These are phyloP conservation scores for Musa balbisiana DNA, from an alignment of 202 grass and related monocot genomes.

Conservation along the genomic window DNA sequence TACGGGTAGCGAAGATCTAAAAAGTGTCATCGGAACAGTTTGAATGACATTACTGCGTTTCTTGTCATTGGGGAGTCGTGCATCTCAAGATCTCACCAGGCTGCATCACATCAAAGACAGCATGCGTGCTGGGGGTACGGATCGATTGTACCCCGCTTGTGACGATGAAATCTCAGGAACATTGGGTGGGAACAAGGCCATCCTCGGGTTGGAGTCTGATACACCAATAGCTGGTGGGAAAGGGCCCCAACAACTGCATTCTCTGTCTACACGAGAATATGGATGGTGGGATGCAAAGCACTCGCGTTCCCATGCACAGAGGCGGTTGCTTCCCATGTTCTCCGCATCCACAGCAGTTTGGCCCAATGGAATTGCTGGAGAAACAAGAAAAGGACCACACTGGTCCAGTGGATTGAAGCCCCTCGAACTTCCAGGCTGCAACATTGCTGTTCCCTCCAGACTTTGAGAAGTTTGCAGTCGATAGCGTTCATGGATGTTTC, in stretches of 20 bases:
- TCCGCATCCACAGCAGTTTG: not conserved
- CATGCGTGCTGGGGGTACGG: not conserved
- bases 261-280: not conserved
- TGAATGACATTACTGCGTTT: not conserved
- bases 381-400: not conserved
- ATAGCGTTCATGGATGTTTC: not conserved
- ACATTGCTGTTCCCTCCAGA: not conserved
- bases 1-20: not conserved
- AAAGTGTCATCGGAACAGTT: not conserved
- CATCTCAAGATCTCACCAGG: not conserved
- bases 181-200: not conserved
- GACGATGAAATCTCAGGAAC: not conserved
- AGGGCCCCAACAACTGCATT: not conserved
- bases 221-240: not conserved
- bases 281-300: not conserved
- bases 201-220: not conserved
- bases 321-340: not conserved
- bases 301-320: not conserved
- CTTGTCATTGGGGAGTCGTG: not conserved
- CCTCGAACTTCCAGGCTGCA: not conserved
- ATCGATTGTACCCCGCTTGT: not conserved
- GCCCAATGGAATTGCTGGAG: not conserved
- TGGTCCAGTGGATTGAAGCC: not conserved
- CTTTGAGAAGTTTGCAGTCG: not conserved
- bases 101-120: slow-evolving; percentile 3